These are phyloP conservation scores for Neurospora pannonica DNA, from an alignment of 495 filamentous ascomycete genomes.

Conservation along the genomic window DNA sequence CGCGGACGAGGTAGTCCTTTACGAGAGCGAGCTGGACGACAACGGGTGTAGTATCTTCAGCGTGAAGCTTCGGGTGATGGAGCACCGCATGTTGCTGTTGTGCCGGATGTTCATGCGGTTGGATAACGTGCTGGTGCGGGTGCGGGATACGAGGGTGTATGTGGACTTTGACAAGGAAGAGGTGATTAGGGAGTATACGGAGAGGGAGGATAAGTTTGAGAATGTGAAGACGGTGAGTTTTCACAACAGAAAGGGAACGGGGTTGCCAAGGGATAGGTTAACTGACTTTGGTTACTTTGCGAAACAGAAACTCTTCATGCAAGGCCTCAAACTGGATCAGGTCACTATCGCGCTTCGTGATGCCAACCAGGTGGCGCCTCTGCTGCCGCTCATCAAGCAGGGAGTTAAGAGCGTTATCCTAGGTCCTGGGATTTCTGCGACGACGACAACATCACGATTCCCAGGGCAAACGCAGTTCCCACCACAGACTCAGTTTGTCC, in stretches of 20 bases:
- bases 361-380: constrained; percentile 63
- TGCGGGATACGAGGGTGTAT: constrained; percentile 86
- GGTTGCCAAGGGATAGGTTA: background rate
- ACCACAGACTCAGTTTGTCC: background rate
- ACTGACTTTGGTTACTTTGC: constrained; percentile 1
- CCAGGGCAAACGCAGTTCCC: background rate
- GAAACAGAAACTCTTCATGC: constrained; percentile 55
- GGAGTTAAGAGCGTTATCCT: constrained; percentile 36
- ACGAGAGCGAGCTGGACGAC: constrained; percentile 95
- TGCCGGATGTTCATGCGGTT: constrained; percentile 87
- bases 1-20: constrained; percentile 88
- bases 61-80: constrained; percentile 89
- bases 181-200: constrained; percentile 82
- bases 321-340: constrained; percentile 53
- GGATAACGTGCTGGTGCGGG: constrained; percentile 75
- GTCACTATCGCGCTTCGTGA: constrained; percentile 73
- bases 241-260: background rate
- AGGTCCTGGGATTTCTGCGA: background rate
- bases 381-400: constrained; percentile 62
- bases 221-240: constrained; percentile 60
- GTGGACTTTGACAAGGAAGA: constrained; percentile 76
- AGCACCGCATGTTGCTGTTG: constrained; percentile 70
- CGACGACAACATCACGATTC: background rate
- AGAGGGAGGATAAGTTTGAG: constrained; percentile 70
- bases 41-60: constrained; percentile 86